A percentile compares a stretch with the other conserved stretches of the same genome.
These are phyloP conservation scores for Huntiella omanensis DNA, from an alignment of 2,329 filamentous ascomycete genomes.

Conservation along the genomic window DNA sequence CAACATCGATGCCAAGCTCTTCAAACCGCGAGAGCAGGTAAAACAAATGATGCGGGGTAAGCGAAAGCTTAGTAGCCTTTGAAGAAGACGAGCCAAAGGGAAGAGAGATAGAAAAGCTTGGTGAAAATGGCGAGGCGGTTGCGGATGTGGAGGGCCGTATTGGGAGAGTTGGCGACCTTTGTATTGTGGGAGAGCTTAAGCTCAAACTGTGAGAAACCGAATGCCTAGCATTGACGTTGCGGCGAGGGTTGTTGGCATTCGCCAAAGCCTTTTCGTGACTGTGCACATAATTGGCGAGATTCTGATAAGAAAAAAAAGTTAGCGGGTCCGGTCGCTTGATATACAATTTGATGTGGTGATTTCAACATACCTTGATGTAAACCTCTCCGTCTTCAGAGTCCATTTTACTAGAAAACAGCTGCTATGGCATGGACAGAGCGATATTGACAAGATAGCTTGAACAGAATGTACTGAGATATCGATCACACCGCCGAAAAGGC, in stretches of 20 bases:
- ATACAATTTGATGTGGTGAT: too few relatives aligned
- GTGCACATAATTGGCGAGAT: conserved; percentile 87
- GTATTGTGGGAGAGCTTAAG: conserved; percentile 27
- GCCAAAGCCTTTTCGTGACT: conserved; percentile 94
- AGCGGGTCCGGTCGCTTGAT: too few relatives aligned
- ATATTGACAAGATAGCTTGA: conserved; percentile 2
- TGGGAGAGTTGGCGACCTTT: conserved; percentile 37
- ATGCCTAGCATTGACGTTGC: conserved; percentile 51
- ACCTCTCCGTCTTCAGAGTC: conserved; percentile 77
- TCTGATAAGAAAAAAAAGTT: conserved; percentile 33
- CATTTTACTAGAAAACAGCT: conserved; percentile 33
- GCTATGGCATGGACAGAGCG: conserved; percentile 11
- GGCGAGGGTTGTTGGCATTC: conserved; percentile 77
- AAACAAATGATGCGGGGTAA: conserved; percentile 92
- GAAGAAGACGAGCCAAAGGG: conserved; percentile 68
- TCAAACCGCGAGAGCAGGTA: conserved; percentile 92
- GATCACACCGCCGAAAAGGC: conserved; percentile 3
- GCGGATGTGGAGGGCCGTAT: conserved; percentile 46
- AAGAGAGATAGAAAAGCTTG: conserved; percentile 72
- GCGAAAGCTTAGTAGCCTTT: conserved; percentile 77
- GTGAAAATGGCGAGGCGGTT: conserved; percentile 56
- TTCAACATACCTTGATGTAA: conserved; percentile 57
- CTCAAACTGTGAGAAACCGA: conserved; percentile 46
- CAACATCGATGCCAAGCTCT: conserved; percentile 74
- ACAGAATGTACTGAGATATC: background rate